Percentiles rank a stretch among this genome's conserved stretches.
phyloP scores from a whole-genome alignment of 1,284 basidiomycete species.

The Fomitopsis schrenkii region DNA sequence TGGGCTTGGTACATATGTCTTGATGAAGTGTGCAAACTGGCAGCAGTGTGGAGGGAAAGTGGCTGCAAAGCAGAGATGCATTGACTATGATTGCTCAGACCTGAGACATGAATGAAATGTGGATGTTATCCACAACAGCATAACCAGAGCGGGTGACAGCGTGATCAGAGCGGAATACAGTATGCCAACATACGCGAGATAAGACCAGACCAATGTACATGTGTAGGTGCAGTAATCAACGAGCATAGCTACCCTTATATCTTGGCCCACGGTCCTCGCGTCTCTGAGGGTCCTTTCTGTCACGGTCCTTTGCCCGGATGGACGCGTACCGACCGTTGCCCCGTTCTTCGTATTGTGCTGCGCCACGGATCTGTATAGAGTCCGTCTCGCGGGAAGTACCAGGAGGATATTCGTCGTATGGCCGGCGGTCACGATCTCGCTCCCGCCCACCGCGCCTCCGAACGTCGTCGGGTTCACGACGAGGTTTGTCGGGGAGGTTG shows the following conservation, averaged over 20 bases:
- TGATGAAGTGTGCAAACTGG: background rate
- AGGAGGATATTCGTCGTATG: constrained; percentile 19
- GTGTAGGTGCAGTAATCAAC: constrained; percentile 12
- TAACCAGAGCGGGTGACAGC: too few species aligned
- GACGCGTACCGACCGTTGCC: constrained; percentile 15
- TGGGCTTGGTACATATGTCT: too few species aligned
- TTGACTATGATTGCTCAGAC: too few species aligned
- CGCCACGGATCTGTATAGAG: constrained; percentile 24
- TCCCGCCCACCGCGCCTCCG: constrained; percentile 16
- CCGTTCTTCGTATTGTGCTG: constrained; percentile 14
- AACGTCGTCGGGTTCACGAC: constrained; percentile 4
- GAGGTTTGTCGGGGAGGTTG: constrained; percentile 25
- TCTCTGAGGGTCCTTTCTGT: constrained; percentile 8
- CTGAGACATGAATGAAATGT: too few species aligned
- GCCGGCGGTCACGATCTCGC: constrained; percentile 12
- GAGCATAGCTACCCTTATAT: constrained; percentile 26
- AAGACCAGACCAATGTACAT: too few species aligned
- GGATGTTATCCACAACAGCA: too few species aligned
- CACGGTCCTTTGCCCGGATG: constrained; percentile 13
- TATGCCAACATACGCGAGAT: too few species aligned
- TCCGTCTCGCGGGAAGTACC: constrained; percentile 26
- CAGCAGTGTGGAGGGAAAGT: background rate
- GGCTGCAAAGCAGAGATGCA: too few species aligned
- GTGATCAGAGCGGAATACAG: too few species aligned
- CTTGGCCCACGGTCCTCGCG: constrained; percentile 20